Conservation (phyloP, 768 basidiomycete genomes). For the Suillus clintonianus region DNA sequence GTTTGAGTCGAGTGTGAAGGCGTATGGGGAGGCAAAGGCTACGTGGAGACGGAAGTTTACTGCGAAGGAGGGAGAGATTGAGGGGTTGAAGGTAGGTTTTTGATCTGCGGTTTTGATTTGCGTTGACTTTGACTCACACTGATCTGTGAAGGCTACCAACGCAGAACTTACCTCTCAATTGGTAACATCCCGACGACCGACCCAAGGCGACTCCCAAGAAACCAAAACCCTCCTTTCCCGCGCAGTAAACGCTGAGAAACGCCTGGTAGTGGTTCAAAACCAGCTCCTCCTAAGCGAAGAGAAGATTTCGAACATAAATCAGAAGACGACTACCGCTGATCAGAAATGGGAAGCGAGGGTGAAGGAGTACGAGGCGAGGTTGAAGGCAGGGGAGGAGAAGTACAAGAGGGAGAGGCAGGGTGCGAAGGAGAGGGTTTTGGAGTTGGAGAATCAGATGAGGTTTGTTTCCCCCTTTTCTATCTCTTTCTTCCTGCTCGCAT, state of each 20-base stretch:
- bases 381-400: slow-evolving; percentile 86
- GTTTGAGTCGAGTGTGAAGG: slow-evolving; percentile 85
- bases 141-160: slow-evolving; percentile 58
- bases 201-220: slow-evolving; percentile 65
- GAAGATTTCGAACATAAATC: slow-evolving; percentile 71
- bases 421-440: slow-evolving; percentile 78
- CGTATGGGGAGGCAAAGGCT: slow-evolving; percentile 76
- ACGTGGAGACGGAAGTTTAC: slow-evolving; percentile 82
- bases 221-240: slow-evolving; percentile 69
- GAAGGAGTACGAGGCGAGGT: slow-evolving; percentile 82
- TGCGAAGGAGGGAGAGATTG: slow-evolving; percentile 88
- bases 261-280: slow-evolving; percentile 83
- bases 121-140: neutral
- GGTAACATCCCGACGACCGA: slow-evolving; percentile 57
- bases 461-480: slow-evolving; percentile 30
- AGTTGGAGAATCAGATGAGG: slow-evolving; percentile 75
- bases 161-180: slow-evolving; percentile 76
- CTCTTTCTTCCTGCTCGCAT: neutral
- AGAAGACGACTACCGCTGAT: slow-evolving; percentile 73
- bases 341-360: slow-evolving; percentile 95
- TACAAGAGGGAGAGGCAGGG: slow-evolving; percentile 94
- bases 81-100: slow-evolving; percentile 71
- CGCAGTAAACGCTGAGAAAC: slow-evolving; percentile 82
- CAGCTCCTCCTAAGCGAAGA: slow-evolving; percentile 85
- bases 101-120: neutral